phyloP scores from a whole-genome alignment of 768 basidiomycete genomes.

The Pleurotus eryngii region DNA sequence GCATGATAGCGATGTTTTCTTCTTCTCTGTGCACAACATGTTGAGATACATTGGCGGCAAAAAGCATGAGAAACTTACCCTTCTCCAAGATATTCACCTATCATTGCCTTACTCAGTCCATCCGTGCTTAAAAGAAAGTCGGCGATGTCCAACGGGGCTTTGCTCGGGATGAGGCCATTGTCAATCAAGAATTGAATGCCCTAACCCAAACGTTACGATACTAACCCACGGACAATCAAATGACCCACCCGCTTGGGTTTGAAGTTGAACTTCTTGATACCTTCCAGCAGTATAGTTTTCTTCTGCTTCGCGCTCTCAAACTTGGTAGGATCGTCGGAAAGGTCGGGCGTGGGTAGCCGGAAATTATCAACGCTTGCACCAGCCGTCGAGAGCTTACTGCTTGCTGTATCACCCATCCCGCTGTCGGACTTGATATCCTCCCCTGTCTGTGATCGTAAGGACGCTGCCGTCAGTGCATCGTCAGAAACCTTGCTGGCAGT shows the following conservation, averaged over 20 bases:
- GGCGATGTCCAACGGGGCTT: slow-evolving; percentile 75
- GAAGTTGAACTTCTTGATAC: slow-evolving; percentile 96
- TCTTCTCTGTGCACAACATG: slow-evolving; percentile 60
- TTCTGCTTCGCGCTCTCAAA: slow-evolving; percentile 97
- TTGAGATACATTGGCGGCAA: background rate
- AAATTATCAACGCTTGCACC: slow-evolving; percentile 50
- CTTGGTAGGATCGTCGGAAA: slow-evolving; percentile 83
- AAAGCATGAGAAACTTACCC: slow-evolving; percentile 52
- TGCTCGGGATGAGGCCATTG: slow-evolving; percentile 78
- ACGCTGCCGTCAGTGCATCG: slow-evolving; percentile 33
- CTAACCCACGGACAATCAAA: background rate
- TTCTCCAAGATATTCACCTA: slow-evolving; percentile 98
- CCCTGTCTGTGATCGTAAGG: slow-evolving; percentile 40
- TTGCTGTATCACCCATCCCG: slow-evolving; percentile 51
- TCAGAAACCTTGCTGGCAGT: slow-evolving; percentile 48
- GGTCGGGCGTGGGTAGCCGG: slow-evolving; percentile 72
- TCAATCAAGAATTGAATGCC: slow-evolving; percentile 89
- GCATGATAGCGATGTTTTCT: slow-evolving; percentile 90
- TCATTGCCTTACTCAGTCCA: slow-evolving; percentile 91
- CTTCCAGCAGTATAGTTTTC: slow-evolving; percentile 92
- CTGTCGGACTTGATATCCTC: slow-evolving; percentile 56
- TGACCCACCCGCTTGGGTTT: slow-evolving; percentile 88
- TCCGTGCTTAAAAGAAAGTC: slow-evolving; percentile 83
- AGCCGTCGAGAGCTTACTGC: slow-evolving; percentile 50
- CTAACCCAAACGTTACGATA: slow-evolving; percentile 32